Percentiles rank a stretch among this genome's conserved stretches.
phyloP scores from a whole-genome alignment of 306 rosid genomes.

The Vicia sativa region DNA sequence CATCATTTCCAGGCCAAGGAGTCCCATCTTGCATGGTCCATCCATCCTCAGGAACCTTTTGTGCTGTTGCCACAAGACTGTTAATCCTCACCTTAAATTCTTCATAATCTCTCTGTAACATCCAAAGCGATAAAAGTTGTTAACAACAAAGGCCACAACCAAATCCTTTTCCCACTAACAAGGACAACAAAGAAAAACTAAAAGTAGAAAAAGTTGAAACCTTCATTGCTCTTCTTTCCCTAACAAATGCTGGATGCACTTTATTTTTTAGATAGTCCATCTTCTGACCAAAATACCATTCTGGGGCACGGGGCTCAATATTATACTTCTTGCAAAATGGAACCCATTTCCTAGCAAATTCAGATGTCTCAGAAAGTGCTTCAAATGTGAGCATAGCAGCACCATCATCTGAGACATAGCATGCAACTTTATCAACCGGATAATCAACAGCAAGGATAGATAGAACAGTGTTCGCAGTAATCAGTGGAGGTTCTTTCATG shows the following conservation, averaged over 20 bases:
- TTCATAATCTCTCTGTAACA: constrained; percentile 84
- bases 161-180: constrained; percentile 5
- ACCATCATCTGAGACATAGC: constrained; percentile 99
- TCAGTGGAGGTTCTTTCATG: constrained; percentile 90
- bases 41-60: constrained; percentile 95
- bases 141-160: not conserved
- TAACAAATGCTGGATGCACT: constrained; percentile 89
- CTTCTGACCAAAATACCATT: constrained; percentile 87
- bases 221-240: constrained; percentile 99
- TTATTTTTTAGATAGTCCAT: constrained; percentile 87
- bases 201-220: constrained; percentile 41
- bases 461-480: constrained; percentile 93
- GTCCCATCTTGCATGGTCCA: constrained; percentile 99
- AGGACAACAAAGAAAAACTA: not conserved
- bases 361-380: constrained; percentile 96
- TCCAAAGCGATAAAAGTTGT: constrained; percentile 7
- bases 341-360: constrained; percentile 91
- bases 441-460: constrained; percentile 94
- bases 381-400: constrained; percentile 99
- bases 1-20: constrained; percentile 98
- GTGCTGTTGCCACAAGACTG: constrained; percentile 86
- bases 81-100: constrained; percentile 90
- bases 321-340: constrained; percentile 81
- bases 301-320: constrained; percentile 95
- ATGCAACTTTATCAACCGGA: constrained; percentile 92